Percentiles rank a stretch among this genome's conserved stretches.
Conservation (phyloP, 257 asterid genomes). For the Salvia splendens region DNA sequence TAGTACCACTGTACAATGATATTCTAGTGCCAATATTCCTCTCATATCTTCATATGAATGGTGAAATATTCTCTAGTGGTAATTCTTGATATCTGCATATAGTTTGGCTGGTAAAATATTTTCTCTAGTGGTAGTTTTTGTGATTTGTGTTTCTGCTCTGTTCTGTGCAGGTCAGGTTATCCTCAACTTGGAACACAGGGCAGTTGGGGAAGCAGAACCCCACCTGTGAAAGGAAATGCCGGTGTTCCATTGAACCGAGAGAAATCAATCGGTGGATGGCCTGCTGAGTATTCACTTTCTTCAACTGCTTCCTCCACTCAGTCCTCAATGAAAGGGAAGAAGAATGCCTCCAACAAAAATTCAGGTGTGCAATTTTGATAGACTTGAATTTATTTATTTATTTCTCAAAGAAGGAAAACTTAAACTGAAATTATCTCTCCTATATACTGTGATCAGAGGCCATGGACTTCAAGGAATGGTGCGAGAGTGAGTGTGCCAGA, state of each 20-base stretch:
- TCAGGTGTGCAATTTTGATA: constrained; percentile 52
- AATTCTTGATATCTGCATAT: neutral
- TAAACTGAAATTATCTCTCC: neutral
- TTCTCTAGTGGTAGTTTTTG: neutral
- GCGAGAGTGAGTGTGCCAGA: constrained; percentile 86
- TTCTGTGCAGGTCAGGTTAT: constrained; percentile 66
- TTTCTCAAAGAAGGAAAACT: neutral
- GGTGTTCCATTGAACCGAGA: constrained; percentile 59
- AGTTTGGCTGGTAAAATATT: neutral
- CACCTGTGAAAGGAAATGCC: constrained; percentile 54
- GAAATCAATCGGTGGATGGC: constrained; percentile 55
- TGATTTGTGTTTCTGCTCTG: constrained; percentile 2
- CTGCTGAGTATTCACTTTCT: constrained; percentile 44
- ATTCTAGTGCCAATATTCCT: neutral
- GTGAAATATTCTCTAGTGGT: neutral
- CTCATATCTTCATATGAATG: neutral
- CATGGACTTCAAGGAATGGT: constrained; percentile 85
- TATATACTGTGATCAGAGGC: constrained; percentile 66
- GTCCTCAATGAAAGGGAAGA: constrained; percentile 62
- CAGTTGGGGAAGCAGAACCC: constrained; percentile 65
- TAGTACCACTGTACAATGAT: neutral
- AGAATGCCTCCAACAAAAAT: constrained; percentile 49
- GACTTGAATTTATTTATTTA: neutral
- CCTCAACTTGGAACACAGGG: constrained; percentile 71
- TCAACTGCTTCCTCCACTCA: constrained; percentile 54